Evolutionary conservation across 306 rosid species (phyloP).

Genomic region (Pyrus communis): DNA sequence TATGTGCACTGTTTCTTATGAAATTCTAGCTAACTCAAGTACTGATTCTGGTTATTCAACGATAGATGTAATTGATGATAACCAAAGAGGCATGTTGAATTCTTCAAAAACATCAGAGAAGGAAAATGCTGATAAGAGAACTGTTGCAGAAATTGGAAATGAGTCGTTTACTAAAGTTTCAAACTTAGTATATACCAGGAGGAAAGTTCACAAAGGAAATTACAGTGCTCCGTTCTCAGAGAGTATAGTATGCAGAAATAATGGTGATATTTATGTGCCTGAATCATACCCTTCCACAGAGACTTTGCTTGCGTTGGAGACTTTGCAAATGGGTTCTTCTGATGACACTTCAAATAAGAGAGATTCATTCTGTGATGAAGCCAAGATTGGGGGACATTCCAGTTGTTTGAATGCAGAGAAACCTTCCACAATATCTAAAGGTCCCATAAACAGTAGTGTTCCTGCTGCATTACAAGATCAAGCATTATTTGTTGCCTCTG

Average conservation of each 20-base stretch:
- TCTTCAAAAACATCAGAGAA: slow-evolving; percentile 27
- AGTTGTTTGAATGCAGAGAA: slow-evolving; percentile 2
- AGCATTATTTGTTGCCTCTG: slow-evolving; percentile 9
- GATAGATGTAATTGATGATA: slow-evolving; percentile 15
- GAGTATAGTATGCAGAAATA: slow-evolving; percentile 20
- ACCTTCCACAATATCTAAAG: slow-evolving; percentile 4
- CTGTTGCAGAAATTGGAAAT: slow-evolving; percentile 24
- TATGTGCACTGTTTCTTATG: slow-evolving; percentile 1
- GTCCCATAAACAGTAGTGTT: slow-evolving; percentile 1
- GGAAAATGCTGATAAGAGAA: slow-evolving; percentile 24
- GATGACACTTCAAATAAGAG: slow-evolving; percentile 24
- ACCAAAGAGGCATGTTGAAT: slow-evolving; percentile 11
- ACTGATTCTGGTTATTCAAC: slow-evolving; percentile 23
- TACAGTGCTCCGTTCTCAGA: slow-evolving; percentile 20
- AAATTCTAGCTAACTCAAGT: slow-evolving; percentile 17
- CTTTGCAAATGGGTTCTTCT: slow-evolving; percentile 22
- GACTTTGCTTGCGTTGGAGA: slow-evolving; percentile 26
- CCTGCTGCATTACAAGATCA: slow-evolving; percentile 20
- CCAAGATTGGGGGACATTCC: slow-evolving; percentile 4
- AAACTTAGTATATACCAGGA: slow-evolving; percentile 46
- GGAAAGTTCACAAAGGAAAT: slow-evolving; percentile 32
- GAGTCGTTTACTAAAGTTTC: slow-evolving; percentile 27
- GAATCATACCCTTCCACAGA: slow-evolving; percentile 26
- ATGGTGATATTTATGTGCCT: slow-evolving; percentile 22
- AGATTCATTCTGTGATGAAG: slow-evolving; percentile 20